Conservation (phyloP, 2,329 filamentous ascomycete genomes). For the Fusarium sororula region DNA sequence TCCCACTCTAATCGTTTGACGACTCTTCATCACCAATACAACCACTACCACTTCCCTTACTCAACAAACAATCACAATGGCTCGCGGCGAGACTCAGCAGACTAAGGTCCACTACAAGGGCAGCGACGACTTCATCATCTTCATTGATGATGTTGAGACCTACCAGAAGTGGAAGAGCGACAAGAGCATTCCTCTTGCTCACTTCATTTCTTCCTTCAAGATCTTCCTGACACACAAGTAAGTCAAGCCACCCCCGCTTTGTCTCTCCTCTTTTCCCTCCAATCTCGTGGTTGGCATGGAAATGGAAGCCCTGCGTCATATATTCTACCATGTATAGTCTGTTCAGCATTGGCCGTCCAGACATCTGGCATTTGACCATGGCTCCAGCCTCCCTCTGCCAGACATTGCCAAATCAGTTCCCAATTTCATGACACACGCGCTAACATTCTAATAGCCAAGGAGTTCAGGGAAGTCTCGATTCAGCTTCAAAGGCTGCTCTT, state of each 20-base stretch:
- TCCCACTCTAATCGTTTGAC: slow-evolving; percentile 3
- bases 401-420: neutral
- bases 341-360: neutral
- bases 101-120: slow-evolving; percentile 90
- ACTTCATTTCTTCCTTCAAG: slow-evolving; percentile 90
- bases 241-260: slow-evolving; percentile 50
- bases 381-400: neutral
- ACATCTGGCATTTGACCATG: neutral
- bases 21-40: slow-evolving; percentile 21
- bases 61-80: slow-evolving; percentile 60
- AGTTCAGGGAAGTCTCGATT: slow-evolving; percentile 80
- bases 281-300: neutral
- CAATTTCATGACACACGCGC: neutral
- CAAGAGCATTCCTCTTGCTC: slow-evolving; percentile 78
- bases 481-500: slow-evolving; percentile 77
- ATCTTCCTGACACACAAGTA: slow-evolving; percentile 91
- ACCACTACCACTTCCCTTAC: slow-evolving; percentile 17
- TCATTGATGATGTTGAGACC: slow-evolving; percentile 66
- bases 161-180: slow-evolving; percentile 87
- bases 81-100: slow-evolving; percentile 74
- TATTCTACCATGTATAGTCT: neutral
- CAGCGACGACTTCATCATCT: slow-evolving; percentile 68
- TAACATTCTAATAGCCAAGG: slow-evolving; percentile 72
- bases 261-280: neutral
- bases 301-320: neutral